phyloP scores from a whole-genome alignment of 129 eudicot genomes.

The Sambucus nigra region DNA sequence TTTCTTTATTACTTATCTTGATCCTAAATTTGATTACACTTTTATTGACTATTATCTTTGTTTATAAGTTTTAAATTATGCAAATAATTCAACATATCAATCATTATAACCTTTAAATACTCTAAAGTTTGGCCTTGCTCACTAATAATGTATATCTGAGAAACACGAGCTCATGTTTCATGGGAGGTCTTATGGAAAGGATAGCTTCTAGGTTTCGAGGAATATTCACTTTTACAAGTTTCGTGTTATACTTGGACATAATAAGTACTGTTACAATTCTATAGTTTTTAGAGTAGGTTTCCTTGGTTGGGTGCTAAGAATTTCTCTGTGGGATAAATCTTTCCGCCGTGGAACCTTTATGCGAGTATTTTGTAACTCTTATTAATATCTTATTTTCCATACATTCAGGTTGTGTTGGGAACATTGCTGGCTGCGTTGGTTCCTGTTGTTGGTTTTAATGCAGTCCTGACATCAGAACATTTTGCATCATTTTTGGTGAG shows the following conservation, averaged over 20 bases:
- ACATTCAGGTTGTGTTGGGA: constrained; percentile 81
- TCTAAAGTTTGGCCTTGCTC: too few species aligned
- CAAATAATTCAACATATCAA: too few species aligned
- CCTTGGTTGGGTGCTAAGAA: not conserved
- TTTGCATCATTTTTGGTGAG: constrained; percentile 97
- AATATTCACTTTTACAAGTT: not conserved
- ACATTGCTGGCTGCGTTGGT: constrained; percentile 91
- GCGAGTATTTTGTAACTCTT: not conserved
- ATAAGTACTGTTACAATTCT: not conserved
- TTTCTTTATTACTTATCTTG: too few species aligned
- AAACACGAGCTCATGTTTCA: too few species aligned
- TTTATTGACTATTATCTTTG: too few species aligned
- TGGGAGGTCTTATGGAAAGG: not conserved
- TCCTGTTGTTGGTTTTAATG: constrained; percentile 98
- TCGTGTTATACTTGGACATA: not conserved
- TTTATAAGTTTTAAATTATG: too few species aligned
- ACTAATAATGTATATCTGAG: too few species aligned
- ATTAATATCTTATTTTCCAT: constrained; percentile 6
- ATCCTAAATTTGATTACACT: too few species aligned
- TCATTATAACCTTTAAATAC: too few species aligned
- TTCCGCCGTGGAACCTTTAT: constrained; percentile 3
- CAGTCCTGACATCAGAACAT: constrained; percentile 98
- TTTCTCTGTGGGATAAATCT: not conserved
- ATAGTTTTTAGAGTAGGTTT: not conserved
- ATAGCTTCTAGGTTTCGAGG: not conserved